A percentile compares a stretch with the other conserved stretches of the same genome.
Evolutionary conservation across 192 early-diverging fungal genomes (phyloP).

Genomic region (Backusella westeae): DNA sequence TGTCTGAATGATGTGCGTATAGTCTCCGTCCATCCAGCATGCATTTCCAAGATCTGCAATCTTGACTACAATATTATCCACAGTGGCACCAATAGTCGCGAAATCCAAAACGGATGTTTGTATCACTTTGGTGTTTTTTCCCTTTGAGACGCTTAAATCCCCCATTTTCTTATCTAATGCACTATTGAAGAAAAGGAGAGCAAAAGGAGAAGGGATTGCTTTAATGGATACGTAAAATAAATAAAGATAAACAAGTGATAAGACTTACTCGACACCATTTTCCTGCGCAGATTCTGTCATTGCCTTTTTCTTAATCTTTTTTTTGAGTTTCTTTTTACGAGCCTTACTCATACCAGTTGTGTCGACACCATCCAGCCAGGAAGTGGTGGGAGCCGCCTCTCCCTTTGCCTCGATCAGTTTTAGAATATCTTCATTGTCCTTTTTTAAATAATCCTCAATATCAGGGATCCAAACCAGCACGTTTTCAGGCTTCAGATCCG

Average conservation of each 20-base stretch:
- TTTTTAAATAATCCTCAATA: slow-evolving; percentile 54
- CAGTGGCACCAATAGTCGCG: background rate
- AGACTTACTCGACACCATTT: background rate
- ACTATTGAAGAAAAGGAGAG: background rate
- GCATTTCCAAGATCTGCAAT: slow-evolving; percentile 97
- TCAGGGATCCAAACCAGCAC: slow-evolving; percentile 86
- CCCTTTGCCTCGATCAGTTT: background rate
- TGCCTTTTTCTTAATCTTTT: slow-evolving; percentile 38
- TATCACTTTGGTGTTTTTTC: background rate
- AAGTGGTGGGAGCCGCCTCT: background rate
- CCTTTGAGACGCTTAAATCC: background rate
- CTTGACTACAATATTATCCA: slow-evolving; percentile 68
- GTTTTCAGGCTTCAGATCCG: slow-evolving; percentile 97
- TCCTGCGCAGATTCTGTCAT: background rate
- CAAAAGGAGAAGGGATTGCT: background rate
- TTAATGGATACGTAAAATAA: background rate
- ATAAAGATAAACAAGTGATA: background rate
- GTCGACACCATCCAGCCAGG: slow-evolving; percentile 6
- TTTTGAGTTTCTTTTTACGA: slow-evolving; percentile 58
- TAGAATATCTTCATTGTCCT: slow-evolving; percentile 27
- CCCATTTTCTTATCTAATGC: slow-evolving; percentile 3
- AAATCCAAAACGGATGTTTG: slow-evolving; percentile 3
- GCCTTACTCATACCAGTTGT: slow-evolving; percentile 36
- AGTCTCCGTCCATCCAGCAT: slow-evolving; percentile 91
- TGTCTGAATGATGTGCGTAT: slow-evolving; percentile 94